Evolutionary conservation across 257 asterid genomes (phyloP).

Genomic region (Fraxinus americana): DNA sequence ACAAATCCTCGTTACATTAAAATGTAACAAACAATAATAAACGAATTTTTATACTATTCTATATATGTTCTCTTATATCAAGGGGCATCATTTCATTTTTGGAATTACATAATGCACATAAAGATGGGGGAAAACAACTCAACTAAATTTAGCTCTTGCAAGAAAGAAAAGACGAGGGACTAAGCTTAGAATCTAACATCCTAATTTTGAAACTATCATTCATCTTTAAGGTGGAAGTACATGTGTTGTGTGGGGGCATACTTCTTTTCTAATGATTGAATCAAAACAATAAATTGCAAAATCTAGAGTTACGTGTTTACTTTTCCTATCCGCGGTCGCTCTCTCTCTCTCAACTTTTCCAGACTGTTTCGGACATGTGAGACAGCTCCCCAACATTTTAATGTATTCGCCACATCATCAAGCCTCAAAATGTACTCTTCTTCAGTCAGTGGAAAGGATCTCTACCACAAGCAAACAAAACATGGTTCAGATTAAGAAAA

Average conservation of each 20-base stretch:
- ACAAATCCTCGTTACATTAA: background rate
- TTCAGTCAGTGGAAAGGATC: constrained; percentile 90
- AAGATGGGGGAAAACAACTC: background rate
- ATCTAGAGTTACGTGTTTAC: constrained; percentile 30
- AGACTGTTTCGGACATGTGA: constrained; percentile 87
- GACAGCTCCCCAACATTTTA: constrained; percentile 99
- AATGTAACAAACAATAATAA: background rate
- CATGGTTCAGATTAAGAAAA: constrained; percentile 30
- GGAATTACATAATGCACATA: background rate
- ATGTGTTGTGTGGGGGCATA: background rate
- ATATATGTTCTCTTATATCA: background rate
- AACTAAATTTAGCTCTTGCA: background rate
- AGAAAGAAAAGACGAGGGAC: background rate
- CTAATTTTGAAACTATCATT: constrained; percentile 6
- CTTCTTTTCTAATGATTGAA: background rate
- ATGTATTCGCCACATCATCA: constrained; percentile 85
- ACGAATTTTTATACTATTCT: background rate
- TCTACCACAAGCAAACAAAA: constrained; percentile 44
- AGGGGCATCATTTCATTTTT: background rate
- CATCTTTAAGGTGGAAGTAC: constrained; percentile 1
- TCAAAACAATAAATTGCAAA: constrained; percentile 10
- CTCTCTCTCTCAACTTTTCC: constrained; percentile 81
- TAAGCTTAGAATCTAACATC: background rate
- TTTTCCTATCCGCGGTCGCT: constrained; percentile 97
- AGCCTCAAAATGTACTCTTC: constrained; percentile 95